These are phyloP conservation scores for Leccinum imitatum DNA, from an alignment of 768 basidiomycete genomes.

Conservation along the genomic window DNA sequence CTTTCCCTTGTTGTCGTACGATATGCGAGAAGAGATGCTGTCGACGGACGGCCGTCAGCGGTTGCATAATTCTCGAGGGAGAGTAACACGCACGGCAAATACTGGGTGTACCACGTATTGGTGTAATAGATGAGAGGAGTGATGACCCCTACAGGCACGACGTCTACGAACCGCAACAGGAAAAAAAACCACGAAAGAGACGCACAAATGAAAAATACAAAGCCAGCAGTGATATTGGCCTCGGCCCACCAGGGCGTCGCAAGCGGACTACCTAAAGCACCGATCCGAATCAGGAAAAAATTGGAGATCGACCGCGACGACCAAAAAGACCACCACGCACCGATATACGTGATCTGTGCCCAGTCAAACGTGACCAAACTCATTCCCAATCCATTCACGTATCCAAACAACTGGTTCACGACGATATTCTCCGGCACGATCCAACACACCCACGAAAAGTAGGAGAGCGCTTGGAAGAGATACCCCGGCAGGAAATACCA, in stretches of 20 bases:
- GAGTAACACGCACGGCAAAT: constrained; percentile 43
- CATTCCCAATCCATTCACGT: constrained; percentile 58
- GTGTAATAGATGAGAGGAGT: constrained; percentile 66
- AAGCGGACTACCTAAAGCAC: constrained; percentile 46
- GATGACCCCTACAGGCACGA: constrained; percentile 43
- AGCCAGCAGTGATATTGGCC: constrained; percentile 63
- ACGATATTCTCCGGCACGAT: constrained; percentile 67
- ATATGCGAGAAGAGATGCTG: constrained; percentile 58
- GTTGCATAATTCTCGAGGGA: not conserved
- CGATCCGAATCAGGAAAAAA: not conserved
- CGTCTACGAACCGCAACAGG: constrained; percentile 52
- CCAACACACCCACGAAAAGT: constrained; percentile 66
- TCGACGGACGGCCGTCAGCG: constrained; percentile 3
- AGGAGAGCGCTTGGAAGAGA: constrained; percentile 62
- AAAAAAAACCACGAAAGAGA: constrained; percentile 15
- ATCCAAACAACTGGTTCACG: constrained; percentile 78
- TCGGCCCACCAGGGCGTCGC: constrained; percentile 84
- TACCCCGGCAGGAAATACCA: constrained; percentile 73
- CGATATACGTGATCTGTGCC: constrained; percentile 55
- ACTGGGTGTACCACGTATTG: constrained; percentile 59
- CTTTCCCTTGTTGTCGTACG: constrained; percentile 62
- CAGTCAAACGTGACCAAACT: constrained; percentile 80
- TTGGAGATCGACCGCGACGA: not conserved
- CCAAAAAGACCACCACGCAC: constrained; percentile 1
- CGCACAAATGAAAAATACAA: constrained; percentile 68